Percentiles rank a stretch among this genome's conserved stretches.
phyloP scores from a whole-genome alignment of 768 basidiomycete species.

The Hericium coralloides region DNA sequence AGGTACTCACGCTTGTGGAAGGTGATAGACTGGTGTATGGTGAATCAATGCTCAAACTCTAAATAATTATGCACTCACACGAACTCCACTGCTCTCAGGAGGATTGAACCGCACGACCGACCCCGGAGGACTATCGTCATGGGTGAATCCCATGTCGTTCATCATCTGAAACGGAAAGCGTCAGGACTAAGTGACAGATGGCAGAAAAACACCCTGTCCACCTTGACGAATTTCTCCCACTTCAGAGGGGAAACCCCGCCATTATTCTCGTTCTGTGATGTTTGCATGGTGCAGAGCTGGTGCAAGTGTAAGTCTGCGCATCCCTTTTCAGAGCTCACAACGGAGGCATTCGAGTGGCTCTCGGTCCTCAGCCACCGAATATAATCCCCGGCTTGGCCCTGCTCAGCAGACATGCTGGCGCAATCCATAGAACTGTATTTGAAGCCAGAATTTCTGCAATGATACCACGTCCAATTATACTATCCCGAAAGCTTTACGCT shows the following conservation, averaged over 20 bases:
- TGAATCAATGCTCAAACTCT: background rate
- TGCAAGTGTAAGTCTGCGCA: no score
- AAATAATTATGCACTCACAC: background rate
- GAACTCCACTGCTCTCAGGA: slow-evolving; percentile 8
- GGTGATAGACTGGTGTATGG: slow-evolving; percentile 15
- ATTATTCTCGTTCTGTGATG: no score
- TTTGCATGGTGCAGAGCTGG: no score
- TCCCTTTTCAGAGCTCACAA: no score
- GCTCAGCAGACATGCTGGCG: no score
- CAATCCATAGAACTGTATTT: no score
- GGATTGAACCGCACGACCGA: slow-evolving; percentile 25
- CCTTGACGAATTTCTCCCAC: slow-evolving; percentile 26
- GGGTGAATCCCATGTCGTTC: slow-evolving; percentile 22
- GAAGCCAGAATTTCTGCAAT: no score
- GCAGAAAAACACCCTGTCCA: slow-evolving; percentile 12
- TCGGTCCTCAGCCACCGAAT: no score
- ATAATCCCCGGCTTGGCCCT: no score
- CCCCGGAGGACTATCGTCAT: slow-evolving; percentile 21
- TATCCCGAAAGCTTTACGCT: no score
- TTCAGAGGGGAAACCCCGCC: slow-evolving; percentile 18
- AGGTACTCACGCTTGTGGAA: slow-evolving; percentile 21
- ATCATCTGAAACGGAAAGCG: slow-evolving; percentile 15
- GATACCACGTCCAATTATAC: no score
- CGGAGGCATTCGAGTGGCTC: no score
- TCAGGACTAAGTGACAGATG: background rate